Evolutionary conservation across 495 filamentous ascomycete genomes (phyloP), one percentile per base, ranked within the genome.

Genomic region (Penicillium manginii): DNA sequence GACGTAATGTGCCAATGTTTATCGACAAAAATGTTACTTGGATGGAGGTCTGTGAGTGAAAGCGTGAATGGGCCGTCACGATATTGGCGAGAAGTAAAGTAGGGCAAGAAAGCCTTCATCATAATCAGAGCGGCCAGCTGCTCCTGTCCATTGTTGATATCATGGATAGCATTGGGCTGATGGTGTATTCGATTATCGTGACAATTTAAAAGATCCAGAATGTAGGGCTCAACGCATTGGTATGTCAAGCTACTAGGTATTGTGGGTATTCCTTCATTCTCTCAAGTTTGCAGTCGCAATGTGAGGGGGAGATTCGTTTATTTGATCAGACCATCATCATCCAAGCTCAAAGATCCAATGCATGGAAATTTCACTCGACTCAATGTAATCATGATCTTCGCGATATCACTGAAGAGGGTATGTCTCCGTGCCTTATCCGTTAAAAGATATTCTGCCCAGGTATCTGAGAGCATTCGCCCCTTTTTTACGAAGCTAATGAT

Each of bases 261-360:
- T 0, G 58, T 70, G 5, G 71, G 64, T 23, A 71, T 63, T 4
- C 63, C 62, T 15, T 64, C 68, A 53, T 76, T 78, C 50, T 78
- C 72, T 4, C 72, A 52, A n/a, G 64, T 42, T 17, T 65, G 54
- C n/a, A 72, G 52, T 2, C 42, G 50, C 56, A 64, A 62, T 7
- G 46, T 52, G 1, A 77, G 58, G 5, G 73, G 74, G 0, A 73
- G 69, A 58, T 77, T 80, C 7, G 55, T 62, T 17, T 76, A 58
- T 1, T 56, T 50, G 3, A 76, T 18, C 0, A 55, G 51, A n/a
- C 76, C 68, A 52, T 69, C 46, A 40, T 63, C 50, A 43, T 66
- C 40, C 19, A 78, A 58, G 0, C 49, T 63, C 53, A 74, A 73
- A 15, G 77, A 68, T 3, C 74, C 75, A 32, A 80, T 80, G 7